phyloP scores from a whole-genome alignment of 805 yeast genomes.

The Torulaspora gathmanii region DNA sequence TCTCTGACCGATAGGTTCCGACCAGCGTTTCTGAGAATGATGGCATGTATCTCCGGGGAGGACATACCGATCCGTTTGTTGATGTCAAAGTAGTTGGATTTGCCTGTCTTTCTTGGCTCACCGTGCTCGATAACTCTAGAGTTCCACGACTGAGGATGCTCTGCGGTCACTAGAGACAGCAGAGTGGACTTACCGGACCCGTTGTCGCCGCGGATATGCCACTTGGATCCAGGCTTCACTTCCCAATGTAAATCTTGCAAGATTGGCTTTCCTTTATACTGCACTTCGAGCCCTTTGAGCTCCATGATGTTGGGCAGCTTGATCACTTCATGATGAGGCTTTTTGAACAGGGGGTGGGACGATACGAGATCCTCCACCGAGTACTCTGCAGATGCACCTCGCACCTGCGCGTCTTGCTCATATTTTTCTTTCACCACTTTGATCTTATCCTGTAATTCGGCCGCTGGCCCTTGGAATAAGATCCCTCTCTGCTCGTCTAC shows the following conservation, averaged over 20 bases:
- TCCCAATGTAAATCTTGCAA: conserved; percentile 60
- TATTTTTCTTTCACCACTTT: conserved; percentile 19
- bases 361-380: conserved; percentile 23
- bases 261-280: conserved; percentile 59
- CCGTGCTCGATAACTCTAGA: conserved; percentile 61
- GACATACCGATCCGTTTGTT: conserved; percentile 78
- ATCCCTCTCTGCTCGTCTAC: conserved; percentile 52
- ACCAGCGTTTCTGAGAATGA: conserved; percentile 52
- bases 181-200: conserved; percentile 94
- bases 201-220: conserved; percentile 87
- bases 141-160: conserved; percentile 96
- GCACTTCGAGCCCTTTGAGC: conserved; percentile 57
- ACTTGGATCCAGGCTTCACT: conserved; percentile 65
- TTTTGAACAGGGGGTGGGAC: conserved; percentile 23
- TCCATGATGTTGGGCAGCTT: conserved; percentile 39
- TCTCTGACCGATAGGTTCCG: conserved; percentile 46
- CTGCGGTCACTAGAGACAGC: conserved; percentile 79
- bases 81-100: conserved; percentile 67
- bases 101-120: conserved; percentile 63
- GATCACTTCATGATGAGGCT: conserved; percentile 12
- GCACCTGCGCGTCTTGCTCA: conserved; percentile 1
- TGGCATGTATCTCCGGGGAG: conserved; percentile 87
- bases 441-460: conserved; percentile 25
- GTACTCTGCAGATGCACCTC: not conserved
- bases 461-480: conserved; percentile 43